Percentiles rank a stretch among this genome's conserved stretches.
Conservation (phyloP, 1,284 basidiomycete species). For the Irpex sp. region DNA sequence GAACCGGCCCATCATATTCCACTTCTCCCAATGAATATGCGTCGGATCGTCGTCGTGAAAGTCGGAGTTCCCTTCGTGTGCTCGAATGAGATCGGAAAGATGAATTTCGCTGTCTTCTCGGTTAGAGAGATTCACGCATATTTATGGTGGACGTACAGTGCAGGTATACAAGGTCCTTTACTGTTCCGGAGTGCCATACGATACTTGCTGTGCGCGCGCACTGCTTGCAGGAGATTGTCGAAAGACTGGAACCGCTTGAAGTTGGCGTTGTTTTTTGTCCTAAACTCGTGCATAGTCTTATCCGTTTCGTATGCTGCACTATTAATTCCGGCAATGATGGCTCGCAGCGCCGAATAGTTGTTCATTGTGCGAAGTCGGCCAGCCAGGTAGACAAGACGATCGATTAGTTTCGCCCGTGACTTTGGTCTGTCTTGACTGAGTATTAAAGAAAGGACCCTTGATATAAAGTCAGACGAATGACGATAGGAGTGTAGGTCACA, state of each 20-base stretch:
- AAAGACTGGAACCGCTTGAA: slow-evolving; percentile 73
- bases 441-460: slow-evolving; percentile 72
- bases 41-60: slow-evolving; percentile 51
- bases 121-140: slow-evolving; percentile 9
- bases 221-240: slow-evolving; percentile 71
- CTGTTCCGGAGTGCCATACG: slow-evolving; percentile 76
- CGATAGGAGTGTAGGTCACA: neutral
- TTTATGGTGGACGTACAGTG: slow-evolving; percentile 48
- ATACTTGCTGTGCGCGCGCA: slow-evolving; percentile 74
- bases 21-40: slow-evolving; percentile 84
- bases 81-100: slow-evolving; percentile 73
- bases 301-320: slow-evolving; percentile 68
- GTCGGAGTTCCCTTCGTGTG: slow-evolving; percentile 75
- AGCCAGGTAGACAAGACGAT: slow-evolving; percentile 76
- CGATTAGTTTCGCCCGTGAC: slow-evolving; percentile 65
- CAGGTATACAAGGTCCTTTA: slow-evolving; percentile 78
- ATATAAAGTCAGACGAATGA: neutral
- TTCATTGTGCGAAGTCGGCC: slow-evolving; percentile 63
- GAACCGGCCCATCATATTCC: slow-evolving; percentile 79
- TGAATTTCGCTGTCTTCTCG: slow-evolving; percentile 67
- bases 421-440: slow-evolving; percentile 71
- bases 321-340: slow-evolving; percentile 82
- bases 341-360: slow-evolving; percentile 79
- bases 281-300: slow-evolving; percentile 66
- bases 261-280: slow-evolving; percentile 53